Evolutionary conservation across 2,329 filamentous ascomycete species (phyloP), one percentile per base, ranked within the genome.

Genomic region (Penicillium sp.): DNA sequence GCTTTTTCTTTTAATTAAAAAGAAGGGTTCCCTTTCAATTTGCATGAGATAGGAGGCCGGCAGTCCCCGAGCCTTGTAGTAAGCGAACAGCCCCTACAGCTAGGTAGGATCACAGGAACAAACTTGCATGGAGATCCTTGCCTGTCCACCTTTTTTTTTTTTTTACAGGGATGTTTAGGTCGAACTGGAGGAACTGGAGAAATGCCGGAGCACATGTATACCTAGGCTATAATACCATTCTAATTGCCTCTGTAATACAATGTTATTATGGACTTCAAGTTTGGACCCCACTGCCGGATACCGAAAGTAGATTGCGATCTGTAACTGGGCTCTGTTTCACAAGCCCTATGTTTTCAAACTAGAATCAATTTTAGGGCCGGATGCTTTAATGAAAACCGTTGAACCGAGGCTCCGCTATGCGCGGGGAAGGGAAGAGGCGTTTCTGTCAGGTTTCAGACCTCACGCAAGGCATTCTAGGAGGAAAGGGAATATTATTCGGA

Each of bases 351-450:
- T 50, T 24, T 22, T 32, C 26, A 42, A 34, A 35, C 22, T 34
- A 18, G 20, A 48, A 24, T 40, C 38, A 46, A 1, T 22, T 20
- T 50, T 54, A 54, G 44, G 50, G 50, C 43, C 29, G 35, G 42
- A 40, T 18, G 6, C 22, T 39, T 22, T 43, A 45, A 50, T 39
- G 22, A 42, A 60, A 59, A 53, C 56, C 59, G 53, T 61, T 59
- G 44, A 20, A 50, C 53, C 53, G 53, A 52, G 53, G 53, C 53
- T 55, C 53, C 53, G 53, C 53, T 55, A 20, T 50, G 16, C 44
- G 42, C 40, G 49, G 50, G 42, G 53, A 50, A 50, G 40, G 53
- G 20, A 40, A 51, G 34, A 52, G 53, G 53, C 53, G 48, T 53
- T 49, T 26, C 16, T 53, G 43, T 5, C 39, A 50, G 34, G 48